Evolutionary conservation across 108 stramenopile species (phyloP).

Genomic region (Cyclotella cryptica): DNA sequence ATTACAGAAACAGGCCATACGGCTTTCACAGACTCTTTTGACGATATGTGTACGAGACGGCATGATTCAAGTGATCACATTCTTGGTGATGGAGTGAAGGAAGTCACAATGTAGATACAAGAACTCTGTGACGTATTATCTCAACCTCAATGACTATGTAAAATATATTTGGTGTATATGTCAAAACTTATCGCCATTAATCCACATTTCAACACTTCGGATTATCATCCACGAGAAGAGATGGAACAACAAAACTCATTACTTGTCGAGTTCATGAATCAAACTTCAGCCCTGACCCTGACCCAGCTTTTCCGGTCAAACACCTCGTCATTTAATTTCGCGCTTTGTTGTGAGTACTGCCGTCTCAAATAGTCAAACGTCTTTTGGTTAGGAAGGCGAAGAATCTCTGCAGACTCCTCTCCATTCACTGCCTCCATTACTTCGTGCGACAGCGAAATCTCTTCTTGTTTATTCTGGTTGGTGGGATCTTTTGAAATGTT

Average conservation of each 20-base stretch:
- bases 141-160: too few species aligned
- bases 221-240: too few species aligned
- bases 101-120: too few species aligned
- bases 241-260: neutral
- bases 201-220: too few species aligned
- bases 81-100: too few species aligned
- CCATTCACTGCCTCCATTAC: conserved; percentile 91
- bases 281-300: conserved; percentile 77
- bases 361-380: conserved; percentile 78
- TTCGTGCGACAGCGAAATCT: conserved; percentile 78
- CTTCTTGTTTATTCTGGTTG: conserved; percentile 46
- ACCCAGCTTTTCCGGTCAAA: conserved; percentile 85
- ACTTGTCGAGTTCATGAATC: neutral
- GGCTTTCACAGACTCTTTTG: too few species aligned
- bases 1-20: too few species aligned
- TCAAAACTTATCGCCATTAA: neutral
- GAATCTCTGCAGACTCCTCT: conserved; percentile 65
- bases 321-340: conserved; percentile 69
- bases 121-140: too few species aligned
- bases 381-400: conserved; percentile 81
- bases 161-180: too few species aligned
- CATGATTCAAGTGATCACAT: too few species aligned
- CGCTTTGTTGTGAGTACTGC: conserved; percentile 83
- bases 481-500: neutral
- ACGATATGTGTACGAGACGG: too few species aligned